Conservation (phyloP, 2,329 filamentous ascomycete species). For the Cladobotryum mycophilum region DNA sequence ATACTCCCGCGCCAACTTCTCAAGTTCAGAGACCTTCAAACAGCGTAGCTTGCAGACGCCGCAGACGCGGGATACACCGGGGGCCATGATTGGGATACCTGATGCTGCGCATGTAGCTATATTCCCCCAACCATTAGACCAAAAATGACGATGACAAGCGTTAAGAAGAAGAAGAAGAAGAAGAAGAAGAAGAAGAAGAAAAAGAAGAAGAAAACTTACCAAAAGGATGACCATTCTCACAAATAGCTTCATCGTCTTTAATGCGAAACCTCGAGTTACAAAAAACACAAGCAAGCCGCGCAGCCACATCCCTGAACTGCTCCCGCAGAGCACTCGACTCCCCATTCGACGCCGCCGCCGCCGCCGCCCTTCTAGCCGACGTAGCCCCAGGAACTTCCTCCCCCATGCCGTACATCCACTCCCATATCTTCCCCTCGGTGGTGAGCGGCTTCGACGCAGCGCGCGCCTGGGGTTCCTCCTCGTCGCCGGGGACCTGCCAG, state of each 20-base stretch:
- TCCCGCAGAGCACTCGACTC: constrained; percentile 25
- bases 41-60: constrained; percentile 49
- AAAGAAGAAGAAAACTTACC: constrained; percentile 23
- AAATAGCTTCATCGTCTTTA: constrained; percentile 31
- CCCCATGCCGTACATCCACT: constrained; percentile 54
- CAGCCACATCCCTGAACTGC: constrained; percentile 33
- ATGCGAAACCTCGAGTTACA: constrained; percentile 33
- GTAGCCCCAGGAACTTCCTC: constrained; percentile 38
- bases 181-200: neutral
- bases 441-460: constrained; percentile 28
- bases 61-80: constrained; percentile 48
- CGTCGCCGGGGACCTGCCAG: constrained; percentile 18
- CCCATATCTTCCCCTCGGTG: constrained; percentile 51
- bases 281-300: constrained; percentile 40
- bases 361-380: constrained; percentile 14
- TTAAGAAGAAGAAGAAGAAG: neutral
- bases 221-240: constrained; percentile 34
- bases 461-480: neutral
- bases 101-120: constrained; percentile 48
- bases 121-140: neutral
- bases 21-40: constrained; percentile 38
- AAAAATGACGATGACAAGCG: neutral
- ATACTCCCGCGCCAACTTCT: constrained; percentile 25
- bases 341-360: neutral
- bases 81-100: constrained; percentile 47